A percentile compares a stretch with the other conserved stretches of the same genome.
These are phyloP conservation scores for Trifolium subterraneum DNA, from an alignment of 306 rosid genomes.

Conservation along the genomic window DNA sequence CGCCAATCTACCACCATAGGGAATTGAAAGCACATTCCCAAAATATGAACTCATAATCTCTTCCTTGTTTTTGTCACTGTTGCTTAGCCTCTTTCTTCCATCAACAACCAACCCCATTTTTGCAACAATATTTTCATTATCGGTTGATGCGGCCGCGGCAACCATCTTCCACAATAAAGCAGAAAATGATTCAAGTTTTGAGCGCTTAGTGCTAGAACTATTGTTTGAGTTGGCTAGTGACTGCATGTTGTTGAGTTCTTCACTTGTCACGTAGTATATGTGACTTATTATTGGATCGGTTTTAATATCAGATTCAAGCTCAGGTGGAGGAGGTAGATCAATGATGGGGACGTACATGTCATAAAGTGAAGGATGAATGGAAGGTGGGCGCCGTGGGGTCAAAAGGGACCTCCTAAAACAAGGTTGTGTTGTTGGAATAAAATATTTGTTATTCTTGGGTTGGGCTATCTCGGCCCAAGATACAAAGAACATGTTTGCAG, in stretches of 20 bases:
- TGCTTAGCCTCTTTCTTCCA: conserved; percentile 56
- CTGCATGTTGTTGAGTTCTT: conserved; percentile 53
- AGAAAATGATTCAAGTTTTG: conserved; percentile 62
- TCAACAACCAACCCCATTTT: conserved; percentile 80
- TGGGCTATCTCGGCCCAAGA: conserved; percentile 70
- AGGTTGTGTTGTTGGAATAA: conserved; percentile 33
- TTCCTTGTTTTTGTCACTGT: conserved; percentile 17
- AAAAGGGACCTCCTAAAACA: conserved; percentile 45
- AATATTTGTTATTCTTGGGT: conserved; percentile 28
- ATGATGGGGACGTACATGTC: conserved; percentile 59
- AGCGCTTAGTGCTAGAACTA: conserved; percentile 11
- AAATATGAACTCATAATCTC: conserved; percentile 49
- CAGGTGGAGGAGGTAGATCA: conserved; percentile 35
- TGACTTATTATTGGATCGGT: conserved; percentile 50
- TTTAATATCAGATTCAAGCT: not conserved
- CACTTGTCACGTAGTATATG: conserved; percentile 50
- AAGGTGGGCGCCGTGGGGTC: conserved; percentile 44
- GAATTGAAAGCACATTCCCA: conserved; percentile 71
- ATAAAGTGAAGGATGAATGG: conserved; percentile 45
- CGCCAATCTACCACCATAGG: conserved; percentile 43
- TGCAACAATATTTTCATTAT: conserved; percentile 17
- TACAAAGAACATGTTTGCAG: conserved; percentile 72
- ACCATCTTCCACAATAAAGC: conserved; percentile 78
- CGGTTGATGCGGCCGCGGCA: conserved; percentile 6
- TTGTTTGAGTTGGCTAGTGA: conserved; percentile 43